A percentile compares a stretch with the other conserved stretches of the same genome.
phyloP scores from a whole-genome alignment of 1,139 yeast genomes.

The Yamadazyma atmosphaerica region DNA sequence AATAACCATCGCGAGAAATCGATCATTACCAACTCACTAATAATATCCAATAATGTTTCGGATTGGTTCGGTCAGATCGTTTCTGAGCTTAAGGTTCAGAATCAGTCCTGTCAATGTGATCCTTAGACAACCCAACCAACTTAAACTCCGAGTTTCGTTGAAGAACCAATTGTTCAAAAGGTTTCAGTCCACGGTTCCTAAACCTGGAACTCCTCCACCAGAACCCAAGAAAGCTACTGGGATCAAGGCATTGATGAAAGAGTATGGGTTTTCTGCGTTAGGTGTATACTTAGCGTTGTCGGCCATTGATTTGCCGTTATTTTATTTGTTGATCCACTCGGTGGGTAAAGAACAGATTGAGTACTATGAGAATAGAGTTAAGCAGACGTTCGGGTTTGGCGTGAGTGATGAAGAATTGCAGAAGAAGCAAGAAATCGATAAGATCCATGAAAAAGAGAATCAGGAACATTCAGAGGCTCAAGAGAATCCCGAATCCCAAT shows the following conservation, averaged over 20 bases:
- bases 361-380: conserved; percentile 60
- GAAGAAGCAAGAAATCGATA: conserved; percentile 32
- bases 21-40: no score
- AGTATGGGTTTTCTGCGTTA: conserved; percentile 89
- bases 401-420: conserved; percentile 40
- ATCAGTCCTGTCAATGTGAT: background rate
- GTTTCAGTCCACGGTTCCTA: conserved; percentile 22
- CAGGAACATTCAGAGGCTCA: conserved; percentile 9
- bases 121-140: background rate
- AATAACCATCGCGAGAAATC: background rate
- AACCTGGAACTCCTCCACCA: conserved; percentile 15
- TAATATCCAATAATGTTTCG: no score
- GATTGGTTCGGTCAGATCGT: background rate
- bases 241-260: conserved; percentile 69
- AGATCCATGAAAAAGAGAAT: conserved; percentile 23
- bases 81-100: background rate
- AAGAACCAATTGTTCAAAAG: conserved; percentile 13
- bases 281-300: conserved; percentile 78
- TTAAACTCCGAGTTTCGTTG: background rate
- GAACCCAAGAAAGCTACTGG: conserved; percentile 40
- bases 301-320: conserved; percentile 76
- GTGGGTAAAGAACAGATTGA: conserved; percentile 80
- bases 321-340: conserved; percentile 80
- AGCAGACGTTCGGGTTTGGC: conserved; percentile 61
- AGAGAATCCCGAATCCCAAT: conserved; percentile 3